Evolutionary conservation across 306 rosid genomes (phyloP).

Genomic region (Prosopis cineraria): DNA sequence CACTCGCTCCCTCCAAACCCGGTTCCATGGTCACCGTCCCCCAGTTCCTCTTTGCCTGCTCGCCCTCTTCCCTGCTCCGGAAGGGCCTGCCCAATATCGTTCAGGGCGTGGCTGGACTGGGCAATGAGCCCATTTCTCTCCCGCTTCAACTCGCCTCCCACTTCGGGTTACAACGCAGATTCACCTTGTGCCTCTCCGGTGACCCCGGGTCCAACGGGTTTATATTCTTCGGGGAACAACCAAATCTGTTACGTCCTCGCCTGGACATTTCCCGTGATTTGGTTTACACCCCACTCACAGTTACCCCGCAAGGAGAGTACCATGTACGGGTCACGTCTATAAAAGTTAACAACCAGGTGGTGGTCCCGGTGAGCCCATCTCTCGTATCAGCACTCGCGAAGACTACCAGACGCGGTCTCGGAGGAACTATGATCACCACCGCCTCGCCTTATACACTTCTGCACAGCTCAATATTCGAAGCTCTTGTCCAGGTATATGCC

Average conservation of each 20-base stretch:
- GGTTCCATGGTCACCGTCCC: constrained; percentile 42
- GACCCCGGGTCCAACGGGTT: constrained; percentile 24
- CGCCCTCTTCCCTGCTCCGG: constrained; percentile 45
- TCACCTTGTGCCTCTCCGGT: constrained; percentile 53
- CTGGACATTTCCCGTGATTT: constrained; percentile 35
- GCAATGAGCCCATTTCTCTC: constrained; percentile 47
- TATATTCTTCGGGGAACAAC: constrained; percentile 50
- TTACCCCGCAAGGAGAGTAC: constrained; percentile 51
- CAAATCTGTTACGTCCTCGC: background rate
- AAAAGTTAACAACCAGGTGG: constrained; percentile 38
- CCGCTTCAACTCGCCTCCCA: constrained; percentile 51
- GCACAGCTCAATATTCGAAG: constrained; percentile 37
- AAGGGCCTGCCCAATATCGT: constrained; percentile 45
- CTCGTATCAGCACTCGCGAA: background rate
- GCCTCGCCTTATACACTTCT: constrained; percentile 47
- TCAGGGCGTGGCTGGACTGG: constrained; percentile 52
- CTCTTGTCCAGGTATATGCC: constrained; percentile 32
- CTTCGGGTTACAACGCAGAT: constrained; percentile 48
- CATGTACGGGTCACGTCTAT: constrained; percentile 36
- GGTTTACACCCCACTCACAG: constrained; percentile 42
- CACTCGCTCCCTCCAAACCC: constrained; percentile 17
- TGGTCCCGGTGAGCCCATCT: constrained; percentile 29
- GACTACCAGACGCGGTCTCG: background rate
- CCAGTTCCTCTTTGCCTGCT: constrained; percentile 61
- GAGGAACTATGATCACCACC: constrained; percentile 49